Percentiles rank a stretch among this genome's conserved stretches.
Conservation (phyloP, 352 stramenopile genomes). For the Pythium pyrilobum region DNA sequence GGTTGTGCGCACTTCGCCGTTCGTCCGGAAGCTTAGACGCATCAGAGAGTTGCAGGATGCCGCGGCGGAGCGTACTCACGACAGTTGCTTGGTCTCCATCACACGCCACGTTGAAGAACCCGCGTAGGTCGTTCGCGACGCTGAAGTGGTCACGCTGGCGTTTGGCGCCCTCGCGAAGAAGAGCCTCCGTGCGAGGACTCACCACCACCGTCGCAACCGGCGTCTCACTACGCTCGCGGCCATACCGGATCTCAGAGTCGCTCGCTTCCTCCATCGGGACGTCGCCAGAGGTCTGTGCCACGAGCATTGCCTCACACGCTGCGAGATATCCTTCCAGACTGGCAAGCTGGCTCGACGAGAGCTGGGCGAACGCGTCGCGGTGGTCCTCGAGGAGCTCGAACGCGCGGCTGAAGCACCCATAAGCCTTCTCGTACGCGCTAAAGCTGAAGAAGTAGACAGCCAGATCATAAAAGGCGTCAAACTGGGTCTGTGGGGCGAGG, state of each 20-base stretch:
- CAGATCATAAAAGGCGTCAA: constrained; percentile 65
- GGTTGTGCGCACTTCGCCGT: constrained; percentile 14
- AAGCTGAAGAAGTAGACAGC: constrained; percentile 78
- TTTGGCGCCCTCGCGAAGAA: constrained; percentile 4
- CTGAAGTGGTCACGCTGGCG: constrained; percentile 47
- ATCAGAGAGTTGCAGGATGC: constrained; percentile 5
- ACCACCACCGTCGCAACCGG: no score
- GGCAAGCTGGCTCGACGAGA: constrained; percentile 8
- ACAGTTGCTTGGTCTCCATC: constrained; percentile 11
- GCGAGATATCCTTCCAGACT: constrained; percentile 66
- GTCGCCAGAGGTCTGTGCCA: constrained; percentile 25
- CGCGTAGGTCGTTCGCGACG: constrained; percentile 38
- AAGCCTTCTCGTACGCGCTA: constrained; percentile 64
- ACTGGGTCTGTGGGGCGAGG: constrained; percentile 35
- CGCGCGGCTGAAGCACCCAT: constrained; percentile 66
- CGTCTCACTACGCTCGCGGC: no score
- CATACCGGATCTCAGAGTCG: no score
- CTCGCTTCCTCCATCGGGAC: constrained; percentile 19
- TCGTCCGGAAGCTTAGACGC: constrained; percentile 2
- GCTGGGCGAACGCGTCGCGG: neutral
- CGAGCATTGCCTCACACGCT: constrained; percentile 61
- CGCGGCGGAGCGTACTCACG: constrained; percentile 1
- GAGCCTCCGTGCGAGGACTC: neutral
- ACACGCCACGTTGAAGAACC: constrained; percentile 38
- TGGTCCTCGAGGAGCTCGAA: constrained; percentile 40